Base-by-base conservation (phyloP, 2,329 filamentous ascomycete species). In the Sarocladiaceae sp. region DNA sequence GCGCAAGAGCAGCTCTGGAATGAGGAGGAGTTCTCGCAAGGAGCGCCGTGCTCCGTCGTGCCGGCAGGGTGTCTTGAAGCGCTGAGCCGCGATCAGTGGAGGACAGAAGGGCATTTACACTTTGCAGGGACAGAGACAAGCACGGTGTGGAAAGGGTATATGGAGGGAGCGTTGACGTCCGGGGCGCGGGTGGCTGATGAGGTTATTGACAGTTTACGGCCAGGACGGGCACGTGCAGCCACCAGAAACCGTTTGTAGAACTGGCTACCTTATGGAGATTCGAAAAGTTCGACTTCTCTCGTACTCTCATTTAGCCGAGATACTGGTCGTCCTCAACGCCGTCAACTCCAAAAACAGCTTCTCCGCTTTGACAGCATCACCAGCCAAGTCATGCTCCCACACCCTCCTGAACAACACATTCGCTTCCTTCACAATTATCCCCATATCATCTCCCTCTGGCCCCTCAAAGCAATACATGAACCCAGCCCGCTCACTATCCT, bases 1-100 rank as follows among this genome's bases (percentile, higher is more conserved):
- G 50, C 60, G 18, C 56, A 61, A n/a, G 57, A 58, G 15, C 58
- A 61, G 43, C 53, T 60, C 24, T 63, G 60, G 60, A 54, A 59
- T 47, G 52, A 60, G 19, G 61, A 64, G 39, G 26, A 29, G 26
- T 29, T 44, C 44, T 34, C 47, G 33, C 44, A 21, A 4, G 18
- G 21, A 20, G 15, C 34, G 20, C 34, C 34, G 13, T 23, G 18
- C 15, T 10, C 21, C 13, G 34, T 20, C 34, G 5, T 37, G 13
- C 9, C 27, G 23, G 11, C 24, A 21, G 13, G 40, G 16, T 13
- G 9, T 7, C 13, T 29, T 7, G 26, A 29, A 29, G 26, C 26
- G 13, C 13, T 29, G 26, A 29, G 26, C 13, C 26, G 26, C 13
- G 26, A 29, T 13, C 9, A 13, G 7, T 29, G 26, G 26, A 29